Conservation (phyloP, 2,329 filamentous ascomycete genomes). For the Trichoderma guizhouense region DNA sequence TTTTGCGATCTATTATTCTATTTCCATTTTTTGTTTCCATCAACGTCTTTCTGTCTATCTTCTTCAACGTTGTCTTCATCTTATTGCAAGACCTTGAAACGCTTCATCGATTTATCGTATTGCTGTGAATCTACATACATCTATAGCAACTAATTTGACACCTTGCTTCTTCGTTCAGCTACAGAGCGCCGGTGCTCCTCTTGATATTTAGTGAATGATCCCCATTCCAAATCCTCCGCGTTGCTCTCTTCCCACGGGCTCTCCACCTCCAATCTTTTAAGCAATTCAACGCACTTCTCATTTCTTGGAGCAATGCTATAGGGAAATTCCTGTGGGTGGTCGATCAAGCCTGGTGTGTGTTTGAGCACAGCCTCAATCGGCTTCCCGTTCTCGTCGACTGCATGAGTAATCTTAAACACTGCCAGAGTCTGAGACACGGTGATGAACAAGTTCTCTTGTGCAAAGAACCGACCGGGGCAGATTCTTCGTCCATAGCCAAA, state of each 20-base stretch:
- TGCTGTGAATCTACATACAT: neutral
- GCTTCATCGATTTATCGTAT: neutral
- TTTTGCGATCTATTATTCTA: neutral
- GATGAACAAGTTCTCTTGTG: slow-evolving; percentile 30
- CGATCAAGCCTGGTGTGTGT: slow-evolving; percentile 22
- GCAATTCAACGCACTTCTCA: slow-evolving; percentile 19
- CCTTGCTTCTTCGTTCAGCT: neutral
- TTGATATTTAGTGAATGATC: neutral
- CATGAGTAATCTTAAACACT: slow-evolving; percentile 40
- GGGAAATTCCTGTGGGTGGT: slow-evolving; percentile 20
- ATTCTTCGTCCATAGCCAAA: slow-evolving; percentile 38
- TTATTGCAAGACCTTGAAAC: neutral
- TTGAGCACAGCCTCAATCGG: slow-evolving; percentile 23
- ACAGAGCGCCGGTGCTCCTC: neutral
- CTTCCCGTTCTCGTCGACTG: slow-evolving; percentile 22
- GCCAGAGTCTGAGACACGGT: slow-evolving; percentile 41
- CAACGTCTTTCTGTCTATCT: neutral
- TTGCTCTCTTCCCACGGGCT: slow-evolving; percentile 27
- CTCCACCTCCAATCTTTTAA: slow-evolving; percentile 21
- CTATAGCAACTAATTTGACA: neutral
- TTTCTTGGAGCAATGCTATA: slow-evolving; percentile 24
- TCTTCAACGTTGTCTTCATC: neutral
- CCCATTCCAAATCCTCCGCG: neutral
- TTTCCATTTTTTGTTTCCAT: neutral
- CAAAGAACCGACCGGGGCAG: slow-evolving; percentile 35